A percentile compares a stretch with the other conserved stretches of the same genome.
Evolutionary conservation across 2,329 filamentous ascomycete species (phyloP).

Genomic region (Alternaria alternata): DNA sequence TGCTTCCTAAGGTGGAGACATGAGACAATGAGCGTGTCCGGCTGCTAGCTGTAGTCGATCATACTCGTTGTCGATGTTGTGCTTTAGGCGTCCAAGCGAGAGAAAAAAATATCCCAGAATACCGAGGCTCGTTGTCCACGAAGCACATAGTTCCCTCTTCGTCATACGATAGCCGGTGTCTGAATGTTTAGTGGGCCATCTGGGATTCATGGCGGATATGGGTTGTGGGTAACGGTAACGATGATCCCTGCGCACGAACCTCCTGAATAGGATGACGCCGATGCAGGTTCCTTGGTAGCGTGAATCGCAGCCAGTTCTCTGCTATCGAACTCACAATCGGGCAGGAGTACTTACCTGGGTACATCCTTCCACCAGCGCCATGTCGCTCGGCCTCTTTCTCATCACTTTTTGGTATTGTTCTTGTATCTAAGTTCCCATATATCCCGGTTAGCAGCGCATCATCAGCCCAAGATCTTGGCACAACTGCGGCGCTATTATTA

Average conservation of each 20-base stretch:
- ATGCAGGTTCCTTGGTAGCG: constrained; percentile 3
- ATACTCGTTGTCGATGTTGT: background rate
- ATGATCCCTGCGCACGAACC: constrained; percentile 1
- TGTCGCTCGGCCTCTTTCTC: constrained; percentile 12
- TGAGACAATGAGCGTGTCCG: background rate
- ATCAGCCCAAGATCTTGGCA: constrained; percentile 3
- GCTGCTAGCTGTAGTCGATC: background rate
- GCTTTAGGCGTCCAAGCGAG: background rate
- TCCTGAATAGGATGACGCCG: background rate
- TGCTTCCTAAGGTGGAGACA: background rate
- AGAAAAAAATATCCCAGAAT: background rate
- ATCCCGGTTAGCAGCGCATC: constrained; percentile 11
- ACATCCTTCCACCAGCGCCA: constrained; percentile 1
- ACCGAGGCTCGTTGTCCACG: background rate
- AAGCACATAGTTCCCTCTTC: background rate
- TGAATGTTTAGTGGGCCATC: background rate
- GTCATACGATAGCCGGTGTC: constrained; percentile 1
- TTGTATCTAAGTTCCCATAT: constrained; percentile 2
- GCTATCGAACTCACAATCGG: background rate
- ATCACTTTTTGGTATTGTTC: background rate
- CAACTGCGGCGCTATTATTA: background rate
- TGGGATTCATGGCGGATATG: background rate
- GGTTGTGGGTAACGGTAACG: background rate
- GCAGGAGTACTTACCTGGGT: constrained; percentile 8
- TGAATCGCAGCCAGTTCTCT: background rate